Evolutionary conservation across 2,329 filamentous ascomycete species (phyloP).

Genomic region (Tympanopsis confertula): DNA sequence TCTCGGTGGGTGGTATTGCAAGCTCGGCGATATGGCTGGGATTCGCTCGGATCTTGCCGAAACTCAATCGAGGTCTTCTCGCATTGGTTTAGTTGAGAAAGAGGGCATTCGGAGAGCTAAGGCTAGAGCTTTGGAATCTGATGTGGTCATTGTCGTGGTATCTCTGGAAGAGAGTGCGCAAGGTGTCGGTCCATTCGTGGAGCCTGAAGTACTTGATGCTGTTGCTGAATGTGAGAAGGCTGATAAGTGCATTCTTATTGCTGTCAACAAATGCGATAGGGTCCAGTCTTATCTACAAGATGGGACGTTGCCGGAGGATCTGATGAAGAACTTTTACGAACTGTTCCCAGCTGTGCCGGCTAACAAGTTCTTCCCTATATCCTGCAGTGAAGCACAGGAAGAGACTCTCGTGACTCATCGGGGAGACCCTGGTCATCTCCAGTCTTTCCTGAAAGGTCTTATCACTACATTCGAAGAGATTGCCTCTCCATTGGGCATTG

Average conservation of each 20-base stretch:
- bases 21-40: constrained; percentile 91
- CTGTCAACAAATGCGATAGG: constrained; percentile 52
- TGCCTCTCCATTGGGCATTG: constrained; percentile 56
- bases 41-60: constrained; percentile 40
- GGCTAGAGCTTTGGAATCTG: constrained; percentile 68
- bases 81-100: constrained; percentile 65
- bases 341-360: constrained; percentile 51
- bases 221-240: constrained; percentile 38
- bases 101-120: constrained; percentile 86
- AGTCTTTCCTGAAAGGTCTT: constrained; percentile 55
- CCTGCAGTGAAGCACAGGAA: not conserved
- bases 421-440: constrained; percentile 52
- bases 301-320: constrained; percentile 27
- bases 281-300: constrained; percentile 24
- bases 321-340: constrained; percentile 40
- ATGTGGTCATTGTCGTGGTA: constrained; percentile 72
- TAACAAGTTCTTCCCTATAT: constrained; percentile 2
- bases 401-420: not conserved
- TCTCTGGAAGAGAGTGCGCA: constrained; percentile 44
- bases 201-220: constrained; percentile 40
- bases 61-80: constrained; percentile 7
- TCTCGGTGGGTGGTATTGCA: constrained; percentile 78
- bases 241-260: constrained; percentile 36
- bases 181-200: constrained; percentile 11
- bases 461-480: constrained; percentile 57